These are phyloP conservation scores for Brassica juncea DNA, from an alignment of 345 rosid species.

Conservation along the genomic window DNA sequence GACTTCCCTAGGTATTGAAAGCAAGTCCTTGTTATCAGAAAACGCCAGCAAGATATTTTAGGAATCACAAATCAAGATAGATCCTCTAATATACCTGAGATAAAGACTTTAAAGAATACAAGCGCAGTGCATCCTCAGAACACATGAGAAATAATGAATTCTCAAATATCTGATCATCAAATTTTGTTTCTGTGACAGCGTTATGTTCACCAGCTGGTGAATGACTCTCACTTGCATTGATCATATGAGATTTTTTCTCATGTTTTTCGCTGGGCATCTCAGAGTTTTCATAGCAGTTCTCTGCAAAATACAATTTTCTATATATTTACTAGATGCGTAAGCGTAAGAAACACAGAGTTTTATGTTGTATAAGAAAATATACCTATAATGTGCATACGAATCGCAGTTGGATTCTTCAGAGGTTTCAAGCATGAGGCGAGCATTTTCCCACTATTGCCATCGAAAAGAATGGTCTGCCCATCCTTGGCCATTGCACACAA, in stretches of 20 bases:
- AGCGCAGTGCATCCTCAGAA: slow-evolving; percentile 60
- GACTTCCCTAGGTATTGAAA: slow-evolving; percentile 54
- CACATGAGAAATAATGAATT: slow-evolving; percentile 56
- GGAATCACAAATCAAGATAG: slow-evolving; percentile 19
- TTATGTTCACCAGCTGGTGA: slow-evolving; percentile 40
- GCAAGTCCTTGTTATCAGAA: slow-evolving; percentile 36
- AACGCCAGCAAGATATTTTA: slow-evolving; percentile 26
- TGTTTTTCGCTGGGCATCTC: slow-evolving; percentile 41
- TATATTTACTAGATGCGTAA: slow-evolving; percentile 13
- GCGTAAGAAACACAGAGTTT: slow-evolving; percentile 12
- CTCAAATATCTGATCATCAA: slow-evolving; percentile 38
- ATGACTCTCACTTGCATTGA: slow-evolving; percentile 39
- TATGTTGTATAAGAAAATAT: slow-evolving; percentile 35
- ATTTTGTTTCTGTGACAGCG: slow-evolving; percentile 41
- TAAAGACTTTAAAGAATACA: slow-evolving; percentile 55
- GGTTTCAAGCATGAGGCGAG: slow-evolving; percentile 45
- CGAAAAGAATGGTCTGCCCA: slow-evolving; percentile 56
- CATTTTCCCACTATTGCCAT: slow-evolving; percentile 55
- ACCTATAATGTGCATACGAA: slow-evolving; percentile 74
- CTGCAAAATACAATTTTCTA: slow-evolving; percentile 47
- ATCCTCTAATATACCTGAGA: slow-evolving; percentile 57
- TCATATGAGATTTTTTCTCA: slow-evolving; percentile 39
- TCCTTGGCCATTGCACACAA: slow-evolving; percentile 64
- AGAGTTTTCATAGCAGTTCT: slow-evolving; percentile 42
- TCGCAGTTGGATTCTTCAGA: slow-evolving; percentile 49